These are phyloP conservation scores for Lepiota venenata DNA, from an alignment of 768 basidiomycete species.

Conservation along the genomic window DNA sequence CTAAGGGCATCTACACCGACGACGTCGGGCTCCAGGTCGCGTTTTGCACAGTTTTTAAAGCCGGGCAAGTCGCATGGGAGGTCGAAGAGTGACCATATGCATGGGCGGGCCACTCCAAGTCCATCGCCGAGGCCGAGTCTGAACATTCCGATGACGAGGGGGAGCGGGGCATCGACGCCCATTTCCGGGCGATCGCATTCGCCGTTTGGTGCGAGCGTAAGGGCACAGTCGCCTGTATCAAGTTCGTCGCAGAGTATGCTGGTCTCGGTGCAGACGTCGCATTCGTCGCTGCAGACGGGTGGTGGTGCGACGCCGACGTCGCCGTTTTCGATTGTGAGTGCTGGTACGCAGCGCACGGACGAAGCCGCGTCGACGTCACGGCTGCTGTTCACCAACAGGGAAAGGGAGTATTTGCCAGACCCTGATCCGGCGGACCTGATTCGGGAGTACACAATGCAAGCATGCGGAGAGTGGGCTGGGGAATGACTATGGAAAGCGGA, in stretches of 20 bases:
- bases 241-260: conserved; percentile 5
- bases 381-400: conserved; percentile 7
- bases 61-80: conserved; percentile 35
- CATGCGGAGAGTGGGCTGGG: conserved; percentile 92
- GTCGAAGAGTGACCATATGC: conserved; percentile 35
- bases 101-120: conserved; percentile 15
- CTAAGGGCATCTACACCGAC: neutral
- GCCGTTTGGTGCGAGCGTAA: neutral
- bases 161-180: conserved; percentile 23
- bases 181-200: conserved; percentile 11
- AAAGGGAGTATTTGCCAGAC: conserved; percentile 26
- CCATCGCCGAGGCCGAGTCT: conserved; percentile 28
- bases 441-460: conserved; percentile 77
- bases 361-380: neutral
- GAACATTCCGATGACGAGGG: conserved; percentile 23
- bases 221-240: conserved; percentile 8
- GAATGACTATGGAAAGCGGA: conserved; percentile 91
- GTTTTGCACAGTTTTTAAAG: conserved; percentile 41
- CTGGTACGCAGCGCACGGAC: neutral
- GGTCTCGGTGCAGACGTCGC: conserved; percentile 11
- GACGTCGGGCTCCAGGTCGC: conserved; percentile 27
- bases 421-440: conserved; percentile 54
- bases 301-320: conserved; percentile 5
- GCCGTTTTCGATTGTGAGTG: neutral
- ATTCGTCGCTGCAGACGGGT: neutral